phyloP scores from a whole-genome alignment of 2,329 filamentous ascomycete genomes.

The Aureobasidium sp. region DNA sequence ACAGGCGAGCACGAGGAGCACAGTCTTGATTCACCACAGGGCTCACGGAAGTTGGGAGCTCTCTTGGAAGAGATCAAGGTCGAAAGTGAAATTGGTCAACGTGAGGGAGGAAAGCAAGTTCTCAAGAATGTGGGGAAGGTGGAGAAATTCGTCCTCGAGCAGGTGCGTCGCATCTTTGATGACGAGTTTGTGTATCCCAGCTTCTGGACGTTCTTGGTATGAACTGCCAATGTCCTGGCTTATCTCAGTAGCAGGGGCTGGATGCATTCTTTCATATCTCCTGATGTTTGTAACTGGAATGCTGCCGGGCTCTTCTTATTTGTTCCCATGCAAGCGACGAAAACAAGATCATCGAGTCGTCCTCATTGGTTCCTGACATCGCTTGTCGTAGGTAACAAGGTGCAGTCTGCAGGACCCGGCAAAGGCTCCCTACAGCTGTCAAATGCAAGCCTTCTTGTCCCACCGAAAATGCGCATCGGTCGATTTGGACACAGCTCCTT shows the following conservation, averaged over 20 bases:
- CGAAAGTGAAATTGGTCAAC: slow-evolving; percentile 93
- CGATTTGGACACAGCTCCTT: background rate
- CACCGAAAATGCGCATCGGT: background rate
- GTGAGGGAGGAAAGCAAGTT: slow-evolving; percentile 85
- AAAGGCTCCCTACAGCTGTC: slow-evolving; percentile 9
- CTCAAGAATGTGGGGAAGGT: slow-evolving; percentile 98
- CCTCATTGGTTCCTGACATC: background rate
- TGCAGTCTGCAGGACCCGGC: background rate
- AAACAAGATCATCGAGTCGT: background rate
- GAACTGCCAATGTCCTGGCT: slow-evolving; percentile 17
- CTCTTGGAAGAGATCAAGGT: slow-evolving; percentile 88
- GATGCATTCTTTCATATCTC: background rate
- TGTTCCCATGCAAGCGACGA: background rate
- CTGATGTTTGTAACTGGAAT: background rate
- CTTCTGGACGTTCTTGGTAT: slow-evolving; percentile 96
- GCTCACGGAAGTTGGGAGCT: slow-evolving; percentile 51
- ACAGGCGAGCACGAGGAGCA: slow-evolving; percentile 19
- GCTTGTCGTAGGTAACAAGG: background rate
- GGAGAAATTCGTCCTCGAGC: slow-evolving; percentile 92
- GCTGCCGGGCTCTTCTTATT: background rate
- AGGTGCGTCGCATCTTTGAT: slow-evolving; percentile 94
- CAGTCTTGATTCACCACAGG: background rate
- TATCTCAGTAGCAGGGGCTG: background rate
- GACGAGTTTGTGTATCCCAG: slow-evolving; percentile 98
- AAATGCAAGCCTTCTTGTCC: slow-evolving; percentile 8